These are phyloP conservation scores for Coemansia sp. DNA, from an alignment of 192 early-diverging fungal genomes.

Conservation along the genomic window DNA sequence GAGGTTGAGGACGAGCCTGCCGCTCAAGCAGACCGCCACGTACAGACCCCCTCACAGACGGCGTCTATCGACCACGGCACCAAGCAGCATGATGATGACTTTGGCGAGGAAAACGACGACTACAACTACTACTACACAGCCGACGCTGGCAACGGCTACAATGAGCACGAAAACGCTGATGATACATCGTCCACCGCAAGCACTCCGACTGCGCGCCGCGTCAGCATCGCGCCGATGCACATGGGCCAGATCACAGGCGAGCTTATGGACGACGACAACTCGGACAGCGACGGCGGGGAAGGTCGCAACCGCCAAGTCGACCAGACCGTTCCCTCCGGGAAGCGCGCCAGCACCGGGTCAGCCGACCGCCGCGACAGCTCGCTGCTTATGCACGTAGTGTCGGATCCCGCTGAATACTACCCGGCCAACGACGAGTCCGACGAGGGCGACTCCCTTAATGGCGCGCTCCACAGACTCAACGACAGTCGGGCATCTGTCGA, in stretches of 20 bases:
- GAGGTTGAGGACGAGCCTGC: conserved; percentile 8
- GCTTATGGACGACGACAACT: conserved; percentile 19
- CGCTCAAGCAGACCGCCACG: conserved; percentile 1
- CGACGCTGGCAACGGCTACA: conserved; percentile 25
- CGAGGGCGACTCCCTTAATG: conserved; percentile 49
- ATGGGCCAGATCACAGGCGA: conserved; percentile 41
- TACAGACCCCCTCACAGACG: background rate
- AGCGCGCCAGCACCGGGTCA: conserved; percentile 1
- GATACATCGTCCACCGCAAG: background rate
- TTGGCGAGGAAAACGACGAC: conserved; percentile 31
- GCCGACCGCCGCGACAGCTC: conserved; percentile 23
- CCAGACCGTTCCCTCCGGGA: conserved; percentile 5
- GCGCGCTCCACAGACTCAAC: conserved; percentile 28
- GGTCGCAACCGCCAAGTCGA: background rate
- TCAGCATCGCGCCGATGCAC: conserved; percentile 37
- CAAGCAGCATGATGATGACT: conserved; percentile 15
- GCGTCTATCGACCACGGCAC: conserved; percentile 6
- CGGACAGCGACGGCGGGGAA: conserved; percentile 18
- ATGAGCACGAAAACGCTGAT: conserved; percentile 13
- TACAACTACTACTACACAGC: conserved; percentile 47
- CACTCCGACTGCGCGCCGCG: conserved; percentile 22
- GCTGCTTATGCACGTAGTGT: conserved; percentile 15
- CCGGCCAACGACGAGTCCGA: conserved; percentile 46
- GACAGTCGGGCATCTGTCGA: conserved; percentile 24
- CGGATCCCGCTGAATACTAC: conserved; percentile 28